Conservation (phyloP, 371 early-diverging fungal genomes). For the Basidiobolus meristosporus region DNA sequence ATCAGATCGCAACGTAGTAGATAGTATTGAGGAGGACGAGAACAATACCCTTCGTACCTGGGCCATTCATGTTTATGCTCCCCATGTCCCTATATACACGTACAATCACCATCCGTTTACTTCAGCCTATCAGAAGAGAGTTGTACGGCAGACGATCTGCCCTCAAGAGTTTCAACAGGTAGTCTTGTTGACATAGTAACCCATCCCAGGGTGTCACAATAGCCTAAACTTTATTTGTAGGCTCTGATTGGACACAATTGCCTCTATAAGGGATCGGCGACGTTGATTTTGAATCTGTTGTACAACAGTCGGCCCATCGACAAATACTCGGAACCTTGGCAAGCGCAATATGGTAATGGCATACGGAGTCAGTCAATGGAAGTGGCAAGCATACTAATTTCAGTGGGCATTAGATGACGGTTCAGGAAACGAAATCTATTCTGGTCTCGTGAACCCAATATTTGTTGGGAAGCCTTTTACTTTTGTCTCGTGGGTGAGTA, state of each 20-base stretch:
- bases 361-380: not conserved
- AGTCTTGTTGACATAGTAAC: no score
- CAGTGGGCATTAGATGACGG: no score
- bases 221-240: no score
- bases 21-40: conserved; percentile 5
- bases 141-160: conserved; percentile 42
- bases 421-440: conserved; percentile 44
- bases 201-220: no score
- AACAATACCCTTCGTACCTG: conserved; percentile 9
- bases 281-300: conserved; percentile 45
- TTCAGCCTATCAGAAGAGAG: conserved; percentile 33
- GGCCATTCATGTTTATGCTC: conserved; percentile 20
- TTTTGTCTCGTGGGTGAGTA: conserved; percentile 19
- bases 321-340: conserved; percentile 44
- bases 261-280: conserved; percentile 40
- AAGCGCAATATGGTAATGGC: conserved; percentile 60
- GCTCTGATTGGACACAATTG: conserved; percentile 37
- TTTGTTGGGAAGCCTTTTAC: conserved; percentile 35
- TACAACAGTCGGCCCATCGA: conserved; percentile 32
- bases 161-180: conserved; percentile 52
- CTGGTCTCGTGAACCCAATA: conserved; percentile 19
- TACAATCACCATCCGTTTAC: conserved; percentile 47
- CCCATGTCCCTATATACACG: conserved; percentile 39
- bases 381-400: no score
- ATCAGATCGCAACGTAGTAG: not conserved